Percentiles rank a stretch among this genome's conserved stretches.
phyloP scores from a whole-genome alignment of 352 stramenopile species.

The Globisporangium recalcitrans region DNA sequence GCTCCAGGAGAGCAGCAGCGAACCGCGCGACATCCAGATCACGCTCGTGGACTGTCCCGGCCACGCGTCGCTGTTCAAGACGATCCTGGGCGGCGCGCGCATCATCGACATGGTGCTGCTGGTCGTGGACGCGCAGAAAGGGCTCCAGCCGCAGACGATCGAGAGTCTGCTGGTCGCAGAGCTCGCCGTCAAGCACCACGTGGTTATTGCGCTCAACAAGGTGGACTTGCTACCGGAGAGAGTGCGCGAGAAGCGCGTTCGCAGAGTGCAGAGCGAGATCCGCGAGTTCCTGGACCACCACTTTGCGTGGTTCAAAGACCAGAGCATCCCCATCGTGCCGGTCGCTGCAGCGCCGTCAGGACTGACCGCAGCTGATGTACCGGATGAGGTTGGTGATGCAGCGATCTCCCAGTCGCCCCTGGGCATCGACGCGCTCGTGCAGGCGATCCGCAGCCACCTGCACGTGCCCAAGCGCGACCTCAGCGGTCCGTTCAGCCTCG shows the following conservation, averaged over 20 bases:
- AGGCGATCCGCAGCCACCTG: constrained; percentile 30
- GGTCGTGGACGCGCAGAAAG: constrained; percentile 95
- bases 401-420: constrained; percentile 14
- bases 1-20: not conserved
- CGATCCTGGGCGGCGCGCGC: constrained; percentile 97
- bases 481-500: constrained; percentile 85
- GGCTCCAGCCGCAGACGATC: constrained; percentile 97
- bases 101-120: constrained; percentile 99
- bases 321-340: constrained; percentile 73
- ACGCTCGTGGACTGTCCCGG: constrained; percentile 95
- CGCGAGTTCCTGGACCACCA: constrained; percentile 22
- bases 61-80: constrained; percentile 97
- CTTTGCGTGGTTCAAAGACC: constrained; percentile 10
- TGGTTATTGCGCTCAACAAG: constrained; percentile 97
- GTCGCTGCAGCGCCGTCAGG: constrained; percentile 50
- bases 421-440: constrained; percentile 74
- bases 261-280: constrained; percentile 68
- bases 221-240: constrained; percentile 89
- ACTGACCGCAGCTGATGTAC: not conserved
- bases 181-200: constrained; percentile 80
- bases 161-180: constrained; percentile 97
- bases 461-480: constrained; percentile 34
- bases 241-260: constrained; percentile 55
- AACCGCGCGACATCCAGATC: constrained; percentile 91
- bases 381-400: constrained; percentile 10